A percentile compares a stretch with the other conserved stretches of the same genome.
These are phyloP conservation scores for Leccinum cinnamomeum DNA, from an alignment of 1,284 basidiomycete genomes.

Conservation along the genomic window DNA sequence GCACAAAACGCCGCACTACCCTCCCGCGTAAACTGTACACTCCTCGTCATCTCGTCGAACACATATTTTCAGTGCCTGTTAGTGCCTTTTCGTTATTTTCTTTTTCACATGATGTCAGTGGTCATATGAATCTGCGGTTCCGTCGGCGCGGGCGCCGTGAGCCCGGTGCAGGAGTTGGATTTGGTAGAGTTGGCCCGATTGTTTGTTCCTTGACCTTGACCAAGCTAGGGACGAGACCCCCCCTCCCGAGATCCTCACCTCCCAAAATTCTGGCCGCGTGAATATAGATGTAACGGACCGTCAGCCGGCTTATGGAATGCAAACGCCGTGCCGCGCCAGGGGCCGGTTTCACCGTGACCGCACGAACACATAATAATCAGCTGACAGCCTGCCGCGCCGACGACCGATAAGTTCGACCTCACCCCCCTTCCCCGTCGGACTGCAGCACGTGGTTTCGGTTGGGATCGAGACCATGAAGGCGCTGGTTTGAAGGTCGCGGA, in stretches of 20 bases:
- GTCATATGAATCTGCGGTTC: neutral
- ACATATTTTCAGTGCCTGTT: neutral
- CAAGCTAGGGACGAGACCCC: neutral
- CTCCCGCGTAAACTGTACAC: neutral
- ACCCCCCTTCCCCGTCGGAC: slow-evolving; percentile 1
- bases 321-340: neutral
- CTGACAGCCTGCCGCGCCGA: neutral
- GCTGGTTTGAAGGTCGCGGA: neutral
- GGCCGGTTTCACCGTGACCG: neutral
- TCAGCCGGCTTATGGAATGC: neutral
- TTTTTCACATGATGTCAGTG: neutral
- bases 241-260: neutral
- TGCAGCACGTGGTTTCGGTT: neutral
- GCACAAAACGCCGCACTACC: neutral
- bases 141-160: slow-evolving; percentile 1
- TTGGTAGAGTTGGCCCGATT: neutral
- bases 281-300: neutral
- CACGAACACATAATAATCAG: neutral
- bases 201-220: neutral
- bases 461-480: neutral
- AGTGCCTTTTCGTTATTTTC: neutral
- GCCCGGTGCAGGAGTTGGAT: neutral
- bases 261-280: neutral
- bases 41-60: neutral
- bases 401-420: neutral